phyloP scores from a whole-genome alignment of 441 rosid species.

The Euphorbia schlechtendalii region DNA sequence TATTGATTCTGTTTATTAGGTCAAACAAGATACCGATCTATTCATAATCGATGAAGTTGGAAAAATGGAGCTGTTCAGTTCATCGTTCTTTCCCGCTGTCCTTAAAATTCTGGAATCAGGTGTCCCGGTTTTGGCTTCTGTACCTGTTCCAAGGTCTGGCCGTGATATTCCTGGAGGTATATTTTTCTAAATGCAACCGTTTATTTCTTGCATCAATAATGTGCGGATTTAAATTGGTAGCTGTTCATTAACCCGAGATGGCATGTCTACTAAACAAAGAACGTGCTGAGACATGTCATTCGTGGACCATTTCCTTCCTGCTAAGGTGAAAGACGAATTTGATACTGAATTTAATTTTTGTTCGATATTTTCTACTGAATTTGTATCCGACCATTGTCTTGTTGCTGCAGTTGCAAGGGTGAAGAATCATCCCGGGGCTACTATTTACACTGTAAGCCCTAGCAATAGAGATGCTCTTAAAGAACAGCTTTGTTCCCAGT shows the following conservation, averaged over 20 bases:
- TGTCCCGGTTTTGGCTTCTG: conserved; percentile 50
- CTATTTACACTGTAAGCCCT: conserved; percentile 36
- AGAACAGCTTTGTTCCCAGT: conserved; percentile 36
- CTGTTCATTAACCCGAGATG: not conserved
- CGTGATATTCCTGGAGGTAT: conserved; percentile 54
- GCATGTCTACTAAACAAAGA: not conserved
- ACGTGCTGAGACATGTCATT: not conserved
- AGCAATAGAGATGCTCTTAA: conserved; percentile 45
- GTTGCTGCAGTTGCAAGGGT: conserved; percentile 49
- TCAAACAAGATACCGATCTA: conserved; percentile 48
- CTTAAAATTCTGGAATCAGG: conserved; percentile 49
- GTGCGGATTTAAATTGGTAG: not conserved
- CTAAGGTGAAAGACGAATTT: not conserved
- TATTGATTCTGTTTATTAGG: not conserved
- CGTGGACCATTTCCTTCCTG: not conserved
- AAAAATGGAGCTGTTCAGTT: conserved; percentile 69
- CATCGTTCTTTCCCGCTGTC: conserved; percentile 60
- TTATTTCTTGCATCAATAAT: not conserved
- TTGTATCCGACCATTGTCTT: not conserved
- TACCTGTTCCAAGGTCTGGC: conserved; percentile 54
- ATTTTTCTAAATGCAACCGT: not conserved
- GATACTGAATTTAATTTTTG: too few relatives aligned
- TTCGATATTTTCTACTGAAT: not conserved
- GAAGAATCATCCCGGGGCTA: conserved; percentile 55
- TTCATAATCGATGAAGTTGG: conserved; percentile 69